phyloP scores from a whole-genome alignment of 2,329 filamentous ascomycete species.

The Sarocladium strictum region DNA sequence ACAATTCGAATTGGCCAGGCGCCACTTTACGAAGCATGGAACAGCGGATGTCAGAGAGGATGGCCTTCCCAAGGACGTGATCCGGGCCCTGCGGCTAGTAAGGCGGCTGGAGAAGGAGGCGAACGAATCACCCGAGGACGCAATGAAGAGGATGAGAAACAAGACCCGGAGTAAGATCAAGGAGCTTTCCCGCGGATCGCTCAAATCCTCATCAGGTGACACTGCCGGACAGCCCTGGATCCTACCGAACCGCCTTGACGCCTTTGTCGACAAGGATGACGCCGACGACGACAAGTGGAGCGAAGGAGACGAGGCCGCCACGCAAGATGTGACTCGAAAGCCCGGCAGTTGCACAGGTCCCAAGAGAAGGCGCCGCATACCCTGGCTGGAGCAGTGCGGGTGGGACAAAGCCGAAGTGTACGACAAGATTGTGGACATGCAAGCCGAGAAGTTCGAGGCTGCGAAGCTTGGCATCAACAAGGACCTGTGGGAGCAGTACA shows the following conservation, averaged over 20 bases:
- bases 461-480: background rate
- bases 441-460: background rate
- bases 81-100: background rate
- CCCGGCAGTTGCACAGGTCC: background rate
- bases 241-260: background rate
- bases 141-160: background rate
- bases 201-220: background rate
- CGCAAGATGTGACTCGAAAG: background rate
- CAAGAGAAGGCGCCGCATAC: background rate
- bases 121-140: background rate
- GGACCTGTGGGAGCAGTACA: background rate
- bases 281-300: background rate
- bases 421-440: background rate
- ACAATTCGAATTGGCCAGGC: background rate
- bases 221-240: background rate
- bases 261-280: background rate
- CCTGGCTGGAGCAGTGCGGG: background rate
- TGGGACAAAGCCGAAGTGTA: background rate
- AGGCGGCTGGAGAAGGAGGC: background rate
- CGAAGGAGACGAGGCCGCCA: background rate
- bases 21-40: background rate
- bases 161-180: background rate
- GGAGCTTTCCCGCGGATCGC: background rate
- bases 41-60: background rate
- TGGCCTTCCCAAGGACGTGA: background rate